A percentile compares a stretch with the other conserved stretches of the same genome.
Conservation (phyloP, 345 rosid species). For the Citrus reticulata region DNA sequence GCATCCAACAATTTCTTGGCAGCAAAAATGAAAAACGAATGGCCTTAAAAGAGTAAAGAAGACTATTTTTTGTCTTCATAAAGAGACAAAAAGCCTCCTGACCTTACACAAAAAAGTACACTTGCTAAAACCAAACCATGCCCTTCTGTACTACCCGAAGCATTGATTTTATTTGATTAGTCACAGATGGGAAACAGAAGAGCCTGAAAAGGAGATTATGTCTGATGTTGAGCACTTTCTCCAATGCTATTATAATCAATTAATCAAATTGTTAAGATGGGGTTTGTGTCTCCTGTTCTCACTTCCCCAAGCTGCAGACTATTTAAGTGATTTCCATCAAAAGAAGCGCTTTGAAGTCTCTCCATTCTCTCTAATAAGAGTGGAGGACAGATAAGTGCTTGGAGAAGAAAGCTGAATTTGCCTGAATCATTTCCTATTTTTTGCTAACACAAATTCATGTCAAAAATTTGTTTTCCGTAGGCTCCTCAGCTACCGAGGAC, state of each 20-base stretch:
- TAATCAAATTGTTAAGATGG: not conserved
- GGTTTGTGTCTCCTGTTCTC: not conserved
- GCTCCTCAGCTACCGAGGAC: not conserved
- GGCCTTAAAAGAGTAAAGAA: not conserved
- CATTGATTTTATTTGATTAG: not conserved
- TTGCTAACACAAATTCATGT: conserved; percentile 6
- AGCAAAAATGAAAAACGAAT: too few relatives aligned
- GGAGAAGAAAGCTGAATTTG: not conserved
- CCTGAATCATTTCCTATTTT: not conserved
- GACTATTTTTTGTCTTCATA: too few relatives aligned
- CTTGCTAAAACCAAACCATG: not conserved
- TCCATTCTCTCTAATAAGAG: not conserved
- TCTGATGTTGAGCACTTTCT: not conserved
- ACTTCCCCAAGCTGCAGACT: not conserved
- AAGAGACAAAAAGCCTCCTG: not conserved
- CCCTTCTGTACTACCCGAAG: not conserved
- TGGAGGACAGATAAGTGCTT: not conserved
- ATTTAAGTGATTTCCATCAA: conserved; percentile 13
- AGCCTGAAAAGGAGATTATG: conserved; percentile 9
- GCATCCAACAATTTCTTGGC: too few relatives aligned
- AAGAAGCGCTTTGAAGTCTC: conserved; percentile 17
- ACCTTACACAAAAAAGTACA: not conserved
- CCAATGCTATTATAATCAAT: not conserved
- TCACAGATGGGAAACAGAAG: not conserved
- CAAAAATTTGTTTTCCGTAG: not conserved